These are phyloP conservation scores for Perkinsus chesapeaki DNA, from an alignment of 169 alveolate genomes.

Conservation along the genomic window DNA sequence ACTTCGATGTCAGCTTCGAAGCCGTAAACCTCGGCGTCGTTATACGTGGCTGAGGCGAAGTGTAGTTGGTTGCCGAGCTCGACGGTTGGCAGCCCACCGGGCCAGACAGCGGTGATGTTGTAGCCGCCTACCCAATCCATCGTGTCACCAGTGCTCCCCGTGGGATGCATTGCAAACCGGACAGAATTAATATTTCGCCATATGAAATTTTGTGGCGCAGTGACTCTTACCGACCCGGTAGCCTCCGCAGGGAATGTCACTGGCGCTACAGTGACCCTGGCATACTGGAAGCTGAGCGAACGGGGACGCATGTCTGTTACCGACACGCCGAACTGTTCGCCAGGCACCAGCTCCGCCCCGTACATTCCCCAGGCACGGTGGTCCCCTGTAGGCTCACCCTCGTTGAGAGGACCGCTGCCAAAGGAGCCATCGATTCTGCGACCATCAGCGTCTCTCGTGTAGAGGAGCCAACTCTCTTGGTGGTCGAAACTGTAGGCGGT, in stretches of 20 bases:
- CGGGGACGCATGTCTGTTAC: not conserved
- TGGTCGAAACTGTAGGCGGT: not conserved
- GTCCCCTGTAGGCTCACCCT: not conserved
- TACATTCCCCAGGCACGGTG: not conserved
- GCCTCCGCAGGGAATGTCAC: not conserved
- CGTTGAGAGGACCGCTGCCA: not conserved
- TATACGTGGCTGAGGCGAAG: not conserved
- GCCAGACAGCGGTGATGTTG: not conserved
- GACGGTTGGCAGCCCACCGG: not conserved
- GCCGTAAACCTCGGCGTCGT: not conserved
- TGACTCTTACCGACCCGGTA: not conserved
- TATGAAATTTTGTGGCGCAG: not conserved
- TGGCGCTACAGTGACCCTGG: not conserved
- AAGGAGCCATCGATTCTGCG: not conserved
- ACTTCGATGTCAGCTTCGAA: not conserved
- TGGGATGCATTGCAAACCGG: not conserved
- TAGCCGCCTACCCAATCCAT: not conserved
- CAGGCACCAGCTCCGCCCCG: not conserved
- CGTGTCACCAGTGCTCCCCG: not conserved
- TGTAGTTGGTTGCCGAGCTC: not conserved
- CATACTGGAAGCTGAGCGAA: not conserved
- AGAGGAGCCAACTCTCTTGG: not conserved
- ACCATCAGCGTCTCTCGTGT: not conserved
- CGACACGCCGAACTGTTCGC: not conserved
- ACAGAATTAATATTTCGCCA: not conserved